phyloP scores from a whole-genome alignment of 164 flowering plant species.

The Berberis thunbergii region DNA sequence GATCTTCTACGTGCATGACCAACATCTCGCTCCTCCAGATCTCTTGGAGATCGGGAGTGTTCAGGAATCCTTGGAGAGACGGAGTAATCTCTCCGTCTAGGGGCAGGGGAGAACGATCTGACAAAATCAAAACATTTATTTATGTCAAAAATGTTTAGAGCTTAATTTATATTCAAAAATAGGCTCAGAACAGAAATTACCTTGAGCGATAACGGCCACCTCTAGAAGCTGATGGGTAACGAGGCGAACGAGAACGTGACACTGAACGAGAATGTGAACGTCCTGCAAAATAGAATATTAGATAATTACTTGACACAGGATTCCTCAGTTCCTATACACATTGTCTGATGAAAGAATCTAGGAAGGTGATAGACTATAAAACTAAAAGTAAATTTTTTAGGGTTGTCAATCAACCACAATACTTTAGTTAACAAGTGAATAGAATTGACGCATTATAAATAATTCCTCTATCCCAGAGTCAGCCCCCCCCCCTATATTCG shows the following conservation, averaged over 20 bases:
- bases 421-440: too few relatives aligned
- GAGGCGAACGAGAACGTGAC: constrained; percentile 68
- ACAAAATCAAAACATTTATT: neutral
- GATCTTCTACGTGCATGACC: constrained; percentile 32
- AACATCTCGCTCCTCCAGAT: constrained; percentile 31
- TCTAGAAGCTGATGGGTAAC: constrained; percentile 49
- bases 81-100: constrained; percentile 45
- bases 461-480: too few relatives aligned
- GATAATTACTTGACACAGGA: neutral
- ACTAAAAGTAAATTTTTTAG: too few relatives aligned
- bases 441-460: too few relatives aligned
- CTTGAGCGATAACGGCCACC: constrained; percentile 50
- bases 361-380: too few relatives aligned
- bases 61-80: constrained; percentile 55
- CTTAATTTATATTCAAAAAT: neutral
- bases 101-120: constrained; percentile 69
- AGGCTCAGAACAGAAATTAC: constrained; percentile 18
- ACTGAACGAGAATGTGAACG: constrained; percentile 63
- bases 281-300: constrained; percentile 22
- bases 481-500: too few relatives aligned
- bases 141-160: neutral
- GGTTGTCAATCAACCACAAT: too few relatives aligned
- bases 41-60: constrained; percentile 42
- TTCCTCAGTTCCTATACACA: neutral
- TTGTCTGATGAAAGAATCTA: too few relatives aligned